These are phyloP conservation scores for Pythium coloratum DNA, from an alignment of 352 stramenopile species.

Conservation along the genomic window DNA sequence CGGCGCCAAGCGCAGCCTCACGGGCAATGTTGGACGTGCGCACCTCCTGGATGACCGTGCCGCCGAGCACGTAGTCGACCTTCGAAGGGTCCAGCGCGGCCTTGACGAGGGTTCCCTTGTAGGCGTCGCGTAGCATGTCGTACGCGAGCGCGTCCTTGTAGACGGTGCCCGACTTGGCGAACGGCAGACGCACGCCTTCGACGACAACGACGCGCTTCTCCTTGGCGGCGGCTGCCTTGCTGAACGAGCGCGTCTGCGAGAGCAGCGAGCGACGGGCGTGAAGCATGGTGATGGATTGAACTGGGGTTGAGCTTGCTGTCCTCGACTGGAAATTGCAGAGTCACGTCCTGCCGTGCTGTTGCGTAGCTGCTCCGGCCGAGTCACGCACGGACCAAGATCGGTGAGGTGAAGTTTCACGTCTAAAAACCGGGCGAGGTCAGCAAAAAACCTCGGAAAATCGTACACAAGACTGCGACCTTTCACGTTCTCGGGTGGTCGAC, in stretches of 20 bases:
- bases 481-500: slow-evolving; percentile 14
- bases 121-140: slow-evolving; percentile 95
- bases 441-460: slow-evolving; percentile 17
- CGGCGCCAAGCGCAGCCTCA: slow-evolving; percentile 94
- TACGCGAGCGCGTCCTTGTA: slow-evolving; percentile 98
- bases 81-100: slow-evolving; percentile 93
- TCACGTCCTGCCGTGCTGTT: background rate
- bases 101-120: slow-evolving; percentile 95
- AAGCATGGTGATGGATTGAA: slow-evolving; percentile 19
- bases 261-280: slow-evolving; percentile 32
- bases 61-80: slow-evolving; percentile 96
- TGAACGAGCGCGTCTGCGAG: slow-evolving; percentile 42
- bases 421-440: slow-evolving; percentile 4
- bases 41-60: slow-evolving; percentile 97
- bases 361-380: slow-evolving; percentile 1
- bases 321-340: slow-evolving; percentile 26
- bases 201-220: slow-evolving; percentile 90
- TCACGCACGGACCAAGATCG: background rate
- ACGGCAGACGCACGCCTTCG: slow-evolving; percentile 94
- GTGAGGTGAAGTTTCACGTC: slow-evolving; percentile 7
- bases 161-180: slow-evolving; percentile 93
- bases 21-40: slow-evolving; percentile 98
- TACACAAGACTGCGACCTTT: background rate
- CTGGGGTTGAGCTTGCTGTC: background rate
- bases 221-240: slow-evolving; percentile 31